Conservation (phyloP, 495 filamentous ascomycete species). For the Letharia lupina region DNA sequence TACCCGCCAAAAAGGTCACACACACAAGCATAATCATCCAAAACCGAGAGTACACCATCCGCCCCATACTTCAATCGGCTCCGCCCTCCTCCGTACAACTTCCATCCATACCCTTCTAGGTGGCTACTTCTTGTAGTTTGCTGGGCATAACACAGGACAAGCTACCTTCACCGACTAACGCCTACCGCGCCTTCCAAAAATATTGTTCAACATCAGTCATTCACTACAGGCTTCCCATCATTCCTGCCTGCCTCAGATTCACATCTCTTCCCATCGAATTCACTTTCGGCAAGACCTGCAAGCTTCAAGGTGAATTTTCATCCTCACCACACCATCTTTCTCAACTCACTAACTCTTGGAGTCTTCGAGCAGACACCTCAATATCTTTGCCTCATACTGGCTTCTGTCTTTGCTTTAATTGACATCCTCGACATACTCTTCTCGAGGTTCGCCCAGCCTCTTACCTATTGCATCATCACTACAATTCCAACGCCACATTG, state of each 20-base stretch:
- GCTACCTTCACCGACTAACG: conserved; percentile 3
- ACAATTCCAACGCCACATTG: background rate
- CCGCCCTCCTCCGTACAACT: background rate
- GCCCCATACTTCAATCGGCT: conserved; percentile 2
- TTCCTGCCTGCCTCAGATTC: conserved; percentile 10
- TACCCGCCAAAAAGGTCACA: background rate
- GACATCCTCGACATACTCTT: conserved; percentile 4
- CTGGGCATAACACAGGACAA: conserved; percentile 16
- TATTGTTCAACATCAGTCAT: background rate
- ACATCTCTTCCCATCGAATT: conserved; percentile 1
- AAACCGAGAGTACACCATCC: background rate
- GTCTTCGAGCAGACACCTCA: conserved; percentile 7
- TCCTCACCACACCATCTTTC: background rate
- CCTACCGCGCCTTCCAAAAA: background rate
- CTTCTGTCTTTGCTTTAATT: background rate
- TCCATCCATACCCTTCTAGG: conserved; percentile 3
- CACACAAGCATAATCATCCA: conserved; percentile 8
- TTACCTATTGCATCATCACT: conserved; percentile 1
- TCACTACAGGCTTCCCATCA: conserved; percentile 3
- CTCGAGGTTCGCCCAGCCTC: background rate
- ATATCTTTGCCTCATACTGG: background rate
- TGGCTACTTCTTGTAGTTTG: conserved; percentile 18
- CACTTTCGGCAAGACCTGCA: background rate
- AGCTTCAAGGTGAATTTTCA: conserved; percentile 4
- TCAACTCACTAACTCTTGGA: conserved; percentile 12